phyloP scores from a whole-genome alignment of 2,329 filamentous ascomycete genomes.

The Arthroderma sp. region DNA sequence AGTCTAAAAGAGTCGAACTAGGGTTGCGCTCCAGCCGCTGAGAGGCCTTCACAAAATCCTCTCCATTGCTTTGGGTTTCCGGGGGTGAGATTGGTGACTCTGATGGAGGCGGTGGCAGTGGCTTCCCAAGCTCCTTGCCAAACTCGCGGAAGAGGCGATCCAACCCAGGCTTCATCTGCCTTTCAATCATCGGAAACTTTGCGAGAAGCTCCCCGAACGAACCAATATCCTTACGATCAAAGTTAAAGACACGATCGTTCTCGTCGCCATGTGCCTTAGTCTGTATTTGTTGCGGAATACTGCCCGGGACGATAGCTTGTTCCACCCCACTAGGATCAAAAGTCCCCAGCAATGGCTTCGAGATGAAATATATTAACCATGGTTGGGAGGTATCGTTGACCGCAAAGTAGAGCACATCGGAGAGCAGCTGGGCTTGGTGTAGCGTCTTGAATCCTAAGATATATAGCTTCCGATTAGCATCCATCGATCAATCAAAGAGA shows the following conservation, averaged over 20 bases:
- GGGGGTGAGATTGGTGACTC: slow-evolving; percentile 38
- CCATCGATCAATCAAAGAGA: not conserved
- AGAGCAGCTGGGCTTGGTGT: slow-evolving; percentile 75
- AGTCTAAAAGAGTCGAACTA: slow-evolving; percentile 53
- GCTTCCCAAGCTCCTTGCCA: slow-evolving; percentile 69
- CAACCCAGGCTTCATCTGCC: slow-evolving; percentile 86
- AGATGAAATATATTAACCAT: slow-evolving; percentile 96
- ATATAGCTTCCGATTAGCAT: slow-evolving; percentile 14
- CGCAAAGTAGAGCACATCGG: slow-evolving; percentile 76
- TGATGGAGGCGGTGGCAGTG: slow-evolving; percentile 58
- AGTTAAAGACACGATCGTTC: slow-evolving; percentile 21
- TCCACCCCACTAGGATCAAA: slow-evolving; percentile 64
- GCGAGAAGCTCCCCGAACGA: slow-evolving; percentile 81
- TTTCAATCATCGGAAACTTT: slow-evolving; percentile 86
- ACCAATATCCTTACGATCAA: slow-evolving; percentile 75
- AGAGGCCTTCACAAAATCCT: slow-evolving; percentile 27
- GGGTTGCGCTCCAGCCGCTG: slow-evolving; percentile 27
- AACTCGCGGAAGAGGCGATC: slow-evolving; percentile 88
- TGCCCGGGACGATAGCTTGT: slow-evolving; percentile 45
- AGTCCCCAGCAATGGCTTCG: slow-evolving; percentile 68
- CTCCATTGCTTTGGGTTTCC: slow-evolving; percentile 39
- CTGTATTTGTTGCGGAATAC: slow-evolving; percentile 15
- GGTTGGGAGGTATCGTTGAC: slow-evolving; percentile 79
- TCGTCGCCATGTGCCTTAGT: slow-evolving; percentile 15
- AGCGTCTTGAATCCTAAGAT: slow-evolving; percentile 71